phyloP scores from a whole-genome alignment of 768 basidiomycete genomes.

The Cystofilobasidium bisporidii region DNA sequence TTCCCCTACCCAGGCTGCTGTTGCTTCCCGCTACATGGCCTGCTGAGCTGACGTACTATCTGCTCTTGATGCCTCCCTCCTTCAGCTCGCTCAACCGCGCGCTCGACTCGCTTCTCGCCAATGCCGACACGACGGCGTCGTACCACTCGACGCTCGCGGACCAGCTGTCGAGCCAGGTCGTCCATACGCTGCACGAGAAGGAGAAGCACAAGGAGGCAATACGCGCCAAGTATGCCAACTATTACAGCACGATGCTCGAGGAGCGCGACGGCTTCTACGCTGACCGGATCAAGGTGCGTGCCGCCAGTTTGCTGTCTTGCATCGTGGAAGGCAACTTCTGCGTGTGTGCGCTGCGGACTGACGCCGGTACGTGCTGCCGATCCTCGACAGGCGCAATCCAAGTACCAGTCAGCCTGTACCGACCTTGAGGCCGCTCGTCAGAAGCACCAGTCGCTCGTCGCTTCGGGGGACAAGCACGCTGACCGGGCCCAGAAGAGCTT shows the following conservation, averaged over 20 bases:
- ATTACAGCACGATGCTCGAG: conserved; percentile 18
- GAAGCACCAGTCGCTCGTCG: conserved; percentile 17
- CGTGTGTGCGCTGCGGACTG: no score
- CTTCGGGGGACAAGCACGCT: conserved; percentile 43
- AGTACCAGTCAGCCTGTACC: conserved; percentile 22
- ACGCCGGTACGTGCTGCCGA: no score
- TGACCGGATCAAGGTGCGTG: conserved; percentile 18
- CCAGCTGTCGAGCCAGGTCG: conserved; percentile 50
- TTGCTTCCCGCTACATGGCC: no score
- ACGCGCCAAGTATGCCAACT: conserved; percentile 1
- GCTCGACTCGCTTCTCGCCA: conserved; percentile 57
- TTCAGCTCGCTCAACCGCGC: conserved; percentile 62
- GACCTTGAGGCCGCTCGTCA: conserved; percentile 21
- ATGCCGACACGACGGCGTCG: conserved; percentile 53
- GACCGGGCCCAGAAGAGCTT: conserved; percentile 41
- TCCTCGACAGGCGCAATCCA: conserved; percentile 1
- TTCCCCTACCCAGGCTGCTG: neutral
- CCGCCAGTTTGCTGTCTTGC: neutral
- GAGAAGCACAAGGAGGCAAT: conserved; percentile 55
- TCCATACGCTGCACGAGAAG: conserved; percentile 53
- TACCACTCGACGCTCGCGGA: conserved; percentile 64
- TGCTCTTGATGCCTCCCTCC: neutral
- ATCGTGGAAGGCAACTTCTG: no score
- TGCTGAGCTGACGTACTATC: neutral
- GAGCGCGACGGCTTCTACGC: conserved; percentile 17